Evolutionary conservation across 192 early-diverging fungal species (phyloP), one percentile per base, ranked within the genome.

Genomic region (Helicostylum pulchrum): DNA sequence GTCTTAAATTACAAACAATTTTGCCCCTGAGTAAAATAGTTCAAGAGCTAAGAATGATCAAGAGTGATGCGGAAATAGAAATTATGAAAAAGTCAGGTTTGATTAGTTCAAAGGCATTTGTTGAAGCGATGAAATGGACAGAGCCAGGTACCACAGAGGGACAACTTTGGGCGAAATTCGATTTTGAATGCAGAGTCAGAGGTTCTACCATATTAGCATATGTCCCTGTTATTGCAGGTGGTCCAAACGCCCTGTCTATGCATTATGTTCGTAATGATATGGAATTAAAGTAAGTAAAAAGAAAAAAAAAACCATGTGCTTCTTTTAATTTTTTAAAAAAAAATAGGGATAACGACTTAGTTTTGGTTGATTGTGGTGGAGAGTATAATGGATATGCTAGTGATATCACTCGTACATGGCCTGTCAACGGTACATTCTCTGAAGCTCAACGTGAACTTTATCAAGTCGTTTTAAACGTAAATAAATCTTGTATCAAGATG

Each of bases 161-260:
- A 45, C 83, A 89, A 42, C 70, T 99, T 14, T 85, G 87, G 54
- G 83, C 88, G 10, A 84, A 84, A 46, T 82, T 95, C 52, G 93
- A 94, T 49, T 88, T 85, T 68, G 79, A 88, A 26, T 85, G 85
- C 51, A 66, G 80, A 52, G 76, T 76, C 72, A 69, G 80, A 23
- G 88, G 87, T 4, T 85, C 83, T 0, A 80, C 78, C 36, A 80
- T 84, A 39, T 74, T 94, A 23, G 90, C 93, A 14, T 99, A 99
- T 74, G 92, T 99, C 19, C 97, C 97, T 2, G 97, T 99, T 4
- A 93, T 99, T 19, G 97, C 95, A 0, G 85, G 90, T 8, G 97
- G 95, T 34, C 77, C 80, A 48, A 97, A 97, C 67, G 94, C 94
- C 7, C 70, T 96, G 63, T 88, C 87, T 14, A 82, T 99, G 84